These are phyloP conservation scores for Saturnispora serradocipensis DNA, from an alignment of 805 yeast genomes.

Conservation along the genomic window DNA sequence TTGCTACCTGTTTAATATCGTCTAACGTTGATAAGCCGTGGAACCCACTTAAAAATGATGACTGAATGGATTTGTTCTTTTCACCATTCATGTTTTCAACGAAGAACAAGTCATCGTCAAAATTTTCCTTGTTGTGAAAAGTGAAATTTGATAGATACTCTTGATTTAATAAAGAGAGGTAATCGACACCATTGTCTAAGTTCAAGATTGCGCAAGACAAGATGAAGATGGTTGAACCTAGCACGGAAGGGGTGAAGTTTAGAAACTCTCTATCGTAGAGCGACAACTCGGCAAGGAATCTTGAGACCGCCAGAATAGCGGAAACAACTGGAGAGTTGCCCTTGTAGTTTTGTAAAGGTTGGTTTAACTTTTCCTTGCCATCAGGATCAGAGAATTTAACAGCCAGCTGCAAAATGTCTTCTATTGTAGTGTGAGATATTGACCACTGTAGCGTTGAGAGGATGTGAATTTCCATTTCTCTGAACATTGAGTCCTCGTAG, in stretches of 20 bases:
- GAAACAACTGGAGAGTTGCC: slow-evolving; percentile 32
- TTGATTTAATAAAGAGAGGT: slow-evolving; percentile 18
- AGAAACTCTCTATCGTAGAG: slow-evolving; percentile 40
- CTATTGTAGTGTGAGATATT: slow-evolving; percentile 39
- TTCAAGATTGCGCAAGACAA: slow-evolving; percentile 47
- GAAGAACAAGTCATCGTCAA: slow-evolving; percentile 14
- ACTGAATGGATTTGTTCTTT: slow-evolving; percentile 22
- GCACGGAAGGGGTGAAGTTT: slow-evolving; percentile 33
- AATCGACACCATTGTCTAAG: slow-evolving; percentile 34
- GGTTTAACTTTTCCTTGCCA: slow-evolving; percentile 22
- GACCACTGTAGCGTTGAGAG: slow-evolving; percentile 33
- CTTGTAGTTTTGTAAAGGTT: slow-evolving; percentile 22
- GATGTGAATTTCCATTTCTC: slow-evolving; percentile 39
- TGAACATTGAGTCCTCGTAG: slow-evolving; percentile 39
- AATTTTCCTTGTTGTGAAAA: slow-evolving; percentile 1
- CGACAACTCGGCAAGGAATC: slow-evolving; percentile 47
- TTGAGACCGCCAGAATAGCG: slow-evolving; percentile 46
- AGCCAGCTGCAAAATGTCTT: slow-evolving; percentile 39
- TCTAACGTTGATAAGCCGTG: slow-evolving; percentile 32
- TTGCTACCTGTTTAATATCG: slow-evolving; percentile 33
- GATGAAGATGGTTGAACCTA: slow-evolving; percentile 43
- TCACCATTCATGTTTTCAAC: slow-evolving; percentile 12
- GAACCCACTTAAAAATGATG: slow-evolving; percentile 42
- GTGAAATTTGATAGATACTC: slow-evolving; percentile 11
- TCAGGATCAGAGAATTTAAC: slow-evolving; percentile 30